phyloP scores from a whole-genome alignment of 2,329 filamentous ascomycete species.

The Harringtonia aguacate region DNA sequence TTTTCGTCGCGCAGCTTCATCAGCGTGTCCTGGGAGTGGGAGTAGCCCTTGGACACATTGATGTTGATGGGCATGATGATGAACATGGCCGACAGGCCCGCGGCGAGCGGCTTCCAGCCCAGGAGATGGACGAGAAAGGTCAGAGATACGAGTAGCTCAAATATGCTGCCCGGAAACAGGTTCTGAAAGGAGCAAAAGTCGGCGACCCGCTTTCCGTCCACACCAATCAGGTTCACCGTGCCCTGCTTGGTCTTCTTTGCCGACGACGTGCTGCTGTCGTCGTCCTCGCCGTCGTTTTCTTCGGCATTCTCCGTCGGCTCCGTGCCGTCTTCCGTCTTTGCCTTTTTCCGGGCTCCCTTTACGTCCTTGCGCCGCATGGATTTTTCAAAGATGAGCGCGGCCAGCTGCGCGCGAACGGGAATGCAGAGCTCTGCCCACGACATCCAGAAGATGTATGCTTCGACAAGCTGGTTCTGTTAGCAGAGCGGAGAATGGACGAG shows the following conservation, averaged over 20 bases:
- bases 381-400: constrained; percentile 66
- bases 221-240: constrained; percentile 69
- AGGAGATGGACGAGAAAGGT: constrained; percentile 57
- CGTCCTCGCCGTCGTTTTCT: constrained; percentile 33
- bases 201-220: constrained; percentile 59
- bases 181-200: constrained; percentile 59
- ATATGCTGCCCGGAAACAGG: constrained; percentile 49
- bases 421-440: constrained; percentile 52
- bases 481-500: not conserved
- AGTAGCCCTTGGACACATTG: constrained; percentile 53
- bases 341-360: constrained; percentile 46
- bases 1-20: constrained; percentile 72
- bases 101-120: constrained; percentile 57
- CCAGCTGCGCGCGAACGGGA: constrained; percentile 58
- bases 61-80: constrained; percentile 59
- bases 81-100: constrained; percentile 54
- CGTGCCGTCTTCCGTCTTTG: constrained; percentile 20
- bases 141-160: constrained; percentile 56
- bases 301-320: constrained; percentile 19
- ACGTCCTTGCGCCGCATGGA: constrained; percentile 68
- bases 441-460: constrained; percentile 57
- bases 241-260: constrained; percentile 50
- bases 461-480: constrained; percentile 34
- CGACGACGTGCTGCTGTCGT: constrained; percentile 35
- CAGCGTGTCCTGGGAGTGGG: constrained; percentile 52